These are phyloP conservation scores for Leccinum pachyderme DNA, from an alignment of 1,284 basidiomycete genomes.

Conservation along the genomic window DNA sequence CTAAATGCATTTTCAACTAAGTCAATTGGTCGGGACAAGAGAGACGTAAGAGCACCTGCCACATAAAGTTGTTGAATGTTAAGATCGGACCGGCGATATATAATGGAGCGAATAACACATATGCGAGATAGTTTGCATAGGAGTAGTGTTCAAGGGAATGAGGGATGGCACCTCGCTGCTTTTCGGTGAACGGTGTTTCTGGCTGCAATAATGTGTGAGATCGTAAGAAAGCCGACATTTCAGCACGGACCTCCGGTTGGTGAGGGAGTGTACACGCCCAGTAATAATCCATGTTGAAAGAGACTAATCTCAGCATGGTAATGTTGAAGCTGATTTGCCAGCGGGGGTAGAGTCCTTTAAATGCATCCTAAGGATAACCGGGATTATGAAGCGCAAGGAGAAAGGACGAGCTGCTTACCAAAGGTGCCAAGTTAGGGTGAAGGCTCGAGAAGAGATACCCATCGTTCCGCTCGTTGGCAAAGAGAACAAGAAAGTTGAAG, in stretches of 20 bases:
- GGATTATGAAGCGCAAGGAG: background rate
- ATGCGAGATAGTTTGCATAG: conserved; percentile 64
- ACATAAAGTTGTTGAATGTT: conserved; percentile 93
- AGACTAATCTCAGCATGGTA: conserved; percentile 91
- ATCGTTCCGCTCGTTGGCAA: conserved; percentile 74
- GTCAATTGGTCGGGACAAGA: background rate
- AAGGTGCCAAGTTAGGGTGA: conserved; percentile 49
- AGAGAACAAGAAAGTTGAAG: conserved; percentile 76
- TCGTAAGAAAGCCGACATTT: background rate
- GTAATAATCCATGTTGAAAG: conserved; percentile 90
- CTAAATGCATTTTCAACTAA: conserved; percentile 35
- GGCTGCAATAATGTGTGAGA: conserved; percentile 26
- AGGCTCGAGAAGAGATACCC: conserved; percentile 74
- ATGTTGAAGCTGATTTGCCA: conserved; percentile 98
- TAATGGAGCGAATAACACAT: conserved; percentile 86
- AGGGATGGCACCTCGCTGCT: conserved; percentile 51
- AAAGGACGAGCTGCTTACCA: conserved; percentile 46
- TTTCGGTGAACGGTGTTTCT: conserved; percentile 44
- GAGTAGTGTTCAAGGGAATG: conserved; percentile 52
- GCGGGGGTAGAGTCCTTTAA: conserved; percentile 71
- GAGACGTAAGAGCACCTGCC: conserved; percentile 65
- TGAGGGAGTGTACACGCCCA: conserved; percentile 62
- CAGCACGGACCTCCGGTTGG: conserved; percentile 42
- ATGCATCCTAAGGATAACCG: conserved; percentile 56
- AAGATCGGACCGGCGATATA: conserved; percentile 98